Base-by-base conservation (phyloP, 768 basidiomycete species). In the Suillus alpinus region DNA sequence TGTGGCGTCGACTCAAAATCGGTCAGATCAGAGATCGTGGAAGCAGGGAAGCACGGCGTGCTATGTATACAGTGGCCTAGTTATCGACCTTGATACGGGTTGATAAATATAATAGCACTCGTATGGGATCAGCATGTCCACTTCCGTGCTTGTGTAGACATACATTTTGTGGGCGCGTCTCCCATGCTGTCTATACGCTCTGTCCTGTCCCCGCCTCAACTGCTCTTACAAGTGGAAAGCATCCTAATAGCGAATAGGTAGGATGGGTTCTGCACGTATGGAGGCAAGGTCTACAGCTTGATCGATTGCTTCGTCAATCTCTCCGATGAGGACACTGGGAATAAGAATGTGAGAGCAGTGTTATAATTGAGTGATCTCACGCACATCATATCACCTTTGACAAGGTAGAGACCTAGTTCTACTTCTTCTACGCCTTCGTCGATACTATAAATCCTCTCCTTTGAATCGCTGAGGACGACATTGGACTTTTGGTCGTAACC, bases 321-420 rank as follows among this genome's bases (percentile, higher is more conserved):
- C 93, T 46, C 90, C 92, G 58, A 94, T 90, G 65, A 94, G 81
- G 40, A 86, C 86, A 56, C 92, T 87, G 58, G 43, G 49, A 34
- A 46, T 55, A 23, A 44, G 16, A 9, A 23, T 37, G 47, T 23
- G 39, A 57, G 49, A 57, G 29, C 29, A 34, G 34, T 16, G 20
- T 36, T 37, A 16, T 4, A 7, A 41, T 14, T 26, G 46, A 56
- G 40, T 47, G 10, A 61, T 29, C 56, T 39, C 46, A 86, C 94
- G 74, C 68, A 98, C 97, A 96, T 95, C 83, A 95, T 95, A 72
- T 99, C 97, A 3, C 97, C 97, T 69, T 98, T 95, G 71, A 99
- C 94, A 69, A 99, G 87, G 75, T 99, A 98, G 49, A 98, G 80
- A 0, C 97, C 97, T 29, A 98, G 80, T 0, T 94, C 91, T 10